These are phyloP conservation scores for Acmispon strigosus DNA, from an alignment of 306 rosid genomes.

Conservation along the genomic window DNA sequence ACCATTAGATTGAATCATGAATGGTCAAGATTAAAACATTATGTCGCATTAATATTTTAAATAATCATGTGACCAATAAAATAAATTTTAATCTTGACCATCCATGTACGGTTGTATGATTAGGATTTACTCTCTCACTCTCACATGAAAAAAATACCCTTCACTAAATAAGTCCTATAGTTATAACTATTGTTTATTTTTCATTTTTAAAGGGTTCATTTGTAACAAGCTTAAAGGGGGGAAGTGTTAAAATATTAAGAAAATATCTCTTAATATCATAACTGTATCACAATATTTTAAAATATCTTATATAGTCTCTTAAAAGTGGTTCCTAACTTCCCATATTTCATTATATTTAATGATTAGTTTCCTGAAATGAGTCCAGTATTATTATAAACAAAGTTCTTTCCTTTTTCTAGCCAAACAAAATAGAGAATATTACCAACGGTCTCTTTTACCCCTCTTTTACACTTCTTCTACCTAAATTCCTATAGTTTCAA, in stretches of 20 bases:
- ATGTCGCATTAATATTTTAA: too few relatives aligned
- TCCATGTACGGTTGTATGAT: too few relatives aligned
- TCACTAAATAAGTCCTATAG: too few relatives aligned
- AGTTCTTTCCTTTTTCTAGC: background rate
- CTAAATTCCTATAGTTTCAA: background rate
- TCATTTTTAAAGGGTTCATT: background rate
- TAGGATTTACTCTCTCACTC: too few relatives aligned
- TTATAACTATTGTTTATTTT: too few relatives aligned
- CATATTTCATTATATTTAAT: constrained; percentile 8
- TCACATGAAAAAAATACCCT: too few relatives aligned
- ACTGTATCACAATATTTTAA: background rate
- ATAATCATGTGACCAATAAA: too few relatives aligned
- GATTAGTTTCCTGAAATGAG: background rate
- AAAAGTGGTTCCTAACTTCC: background rate
- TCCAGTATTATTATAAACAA: background rate
- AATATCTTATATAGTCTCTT: background rate
- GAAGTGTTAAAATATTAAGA: too few relatives aligned
- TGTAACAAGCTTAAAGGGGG: too few relatives aligned
- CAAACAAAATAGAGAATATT: background rate
- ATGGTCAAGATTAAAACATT: too few relatives aligned
- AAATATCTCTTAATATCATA: background rate
- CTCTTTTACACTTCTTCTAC: background rate
- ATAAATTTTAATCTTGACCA: too few relatives aligned
- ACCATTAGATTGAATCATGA: too few relatives aligned
- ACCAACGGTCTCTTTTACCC: background rate